These are phyloP conservation scores for Tausonia pullulans DNA, from an alignment of 1,284 basidiomycete species.

Conservation along the genomic window DNA sequence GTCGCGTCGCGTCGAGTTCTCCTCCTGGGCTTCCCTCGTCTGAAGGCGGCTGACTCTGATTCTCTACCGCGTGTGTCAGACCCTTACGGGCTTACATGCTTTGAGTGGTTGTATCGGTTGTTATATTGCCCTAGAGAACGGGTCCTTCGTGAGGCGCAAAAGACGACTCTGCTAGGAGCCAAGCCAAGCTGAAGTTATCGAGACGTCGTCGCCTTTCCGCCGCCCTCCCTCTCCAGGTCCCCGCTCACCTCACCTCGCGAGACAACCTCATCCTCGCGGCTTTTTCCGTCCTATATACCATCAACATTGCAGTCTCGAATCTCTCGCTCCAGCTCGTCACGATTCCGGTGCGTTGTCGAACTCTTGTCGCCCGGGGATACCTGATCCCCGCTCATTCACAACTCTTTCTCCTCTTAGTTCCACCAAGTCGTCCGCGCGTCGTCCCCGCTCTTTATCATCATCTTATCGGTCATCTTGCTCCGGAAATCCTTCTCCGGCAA, in stretches of 20 bases:
- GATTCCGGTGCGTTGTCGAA: conserved; percentile 56
- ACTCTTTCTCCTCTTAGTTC: conserved; percentile 44
- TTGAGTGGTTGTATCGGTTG: conserved; percentile 74
- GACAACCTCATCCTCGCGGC: conserved; percentile 56
- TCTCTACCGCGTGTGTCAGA: conserved; percentile 28
- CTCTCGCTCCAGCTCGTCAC: conserved; percentile 76
- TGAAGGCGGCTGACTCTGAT: not conserved
- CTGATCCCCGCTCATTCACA: not conserved
- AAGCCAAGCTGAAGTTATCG: not conserved
- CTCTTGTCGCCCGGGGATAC: not conserved
- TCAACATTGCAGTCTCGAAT: conserved; percentile 89
- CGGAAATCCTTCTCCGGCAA: conserved; percentile 33
- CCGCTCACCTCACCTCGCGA: conserved; percentile 44
- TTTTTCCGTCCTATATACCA: conserved; percentile 77
- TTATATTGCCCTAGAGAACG: conserved; percentile 49
- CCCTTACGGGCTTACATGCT: conserved; percentile 72
- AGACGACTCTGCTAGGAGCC: not conserved
- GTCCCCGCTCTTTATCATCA: conserved; percentile 78
- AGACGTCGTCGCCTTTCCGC: not conserved
- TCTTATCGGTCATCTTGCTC: conserved; percentile 49
- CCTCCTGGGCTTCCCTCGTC: not conserved
- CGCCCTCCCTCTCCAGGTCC: conserved; percentile 28
- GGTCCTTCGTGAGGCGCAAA: conserved; percentile 42
- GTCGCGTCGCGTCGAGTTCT: not conserved
- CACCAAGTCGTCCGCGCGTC: conserved; percentile 91